Percentiles rank a stretch among this genome's conserved stretches.
Conservation (phyloP, 108 stramenopile genomes). For the Parietichytrium sp. region DNA sequence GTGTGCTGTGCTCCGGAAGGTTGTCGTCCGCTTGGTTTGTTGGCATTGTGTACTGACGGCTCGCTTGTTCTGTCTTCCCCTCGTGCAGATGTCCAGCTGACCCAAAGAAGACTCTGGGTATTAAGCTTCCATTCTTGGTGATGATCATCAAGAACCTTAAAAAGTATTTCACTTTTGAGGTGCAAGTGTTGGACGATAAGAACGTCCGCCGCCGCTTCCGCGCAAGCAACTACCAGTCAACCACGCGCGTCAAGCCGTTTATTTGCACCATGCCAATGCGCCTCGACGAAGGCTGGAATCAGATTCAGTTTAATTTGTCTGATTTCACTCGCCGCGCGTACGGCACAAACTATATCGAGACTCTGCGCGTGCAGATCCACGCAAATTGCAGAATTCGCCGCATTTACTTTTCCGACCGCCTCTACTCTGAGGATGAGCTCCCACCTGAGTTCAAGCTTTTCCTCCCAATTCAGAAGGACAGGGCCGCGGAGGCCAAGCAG, state of each 20-base stretch:
- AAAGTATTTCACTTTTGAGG: conserved; percentile 92
- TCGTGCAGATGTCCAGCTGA: conserved; percentile 85
- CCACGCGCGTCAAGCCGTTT: conserved; percentile 85
- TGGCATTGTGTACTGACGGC: no score
- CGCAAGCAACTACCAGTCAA: conserved; percentile 84
- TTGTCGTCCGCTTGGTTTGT: no score
- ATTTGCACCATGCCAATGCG: conserved; percentile 94
- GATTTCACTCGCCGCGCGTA: conserved; percentile 89
- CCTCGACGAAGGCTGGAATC: conserved; percentile 90
- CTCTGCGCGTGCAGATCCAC: conserved; percentile 84
- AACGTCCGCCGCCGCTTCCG: conserved; percentile 81
- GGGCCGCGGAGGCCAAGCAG: background rate
- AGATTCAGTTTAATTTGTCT: conserved; percentile 85
- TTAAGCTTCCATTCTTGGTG: conserved; percentile 85
- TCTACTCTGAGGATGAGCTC: conserved; percentile 84
- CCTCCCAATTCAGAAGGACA: conserved; percentile 58
- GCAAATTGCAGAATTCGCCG: conserved; percentile 86
- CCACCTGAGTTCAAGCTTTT: conserved; percentile 83
- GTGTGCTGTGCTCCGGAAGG: no score
- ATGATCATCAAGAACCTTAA: conserved; percentile 91
- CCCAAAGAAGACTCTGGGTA: conserved; percentile 76
- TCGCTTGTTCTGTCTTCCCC: no score
- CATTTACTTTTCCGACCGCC: conserved; percentile 82
- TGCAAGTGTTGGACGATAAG: conserved; percentile 87
- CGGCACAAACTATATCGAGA: conserved; percentile 88